Conservation (phyloP, 257 asterid genomes). For the Solanum etuberosum region DNA sequence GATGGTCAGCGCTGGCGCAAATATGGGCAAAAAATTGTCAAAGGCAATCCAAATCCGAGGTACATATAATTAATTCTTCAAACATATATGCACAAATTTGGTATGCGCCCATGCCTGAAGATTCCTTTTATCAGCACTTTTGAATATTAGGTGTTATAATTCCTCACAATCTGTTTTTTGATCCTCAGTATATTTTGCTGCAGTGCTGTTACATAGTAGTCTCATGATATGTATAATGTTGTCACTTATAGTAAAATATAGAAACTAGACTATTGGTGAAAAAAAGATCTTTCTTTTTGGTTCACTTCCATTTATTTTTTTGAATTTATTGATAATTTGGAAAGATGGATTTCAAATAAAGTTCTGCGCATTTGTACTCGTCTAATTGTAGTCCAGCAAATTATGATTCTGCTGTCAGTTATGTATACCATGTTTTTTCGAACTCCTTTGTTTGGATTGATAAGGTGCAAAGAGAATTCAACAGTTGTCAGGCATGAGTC, state of each 20-base stretch:
- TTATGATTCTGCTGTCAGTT: background rate
- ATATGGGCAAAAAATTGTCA: constrained; percentile 89
- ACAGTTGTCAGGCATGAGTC: background rate
- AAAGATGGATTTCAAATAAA: background rate
- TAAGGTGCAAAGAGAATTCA: background rate
- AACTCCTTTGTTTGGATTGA: background rate
- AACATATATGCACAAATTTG: background rate
- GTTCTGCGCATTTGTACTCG: background rate
- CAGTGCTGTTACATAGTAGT: background rate
- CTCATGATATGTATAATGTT: background rate
- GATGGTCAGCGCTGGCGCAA: constrained; percentile 99
- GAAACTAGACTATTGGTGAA: background rate
- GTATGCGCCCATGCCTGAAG: background rate
- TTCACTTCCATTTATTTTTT: background rate
- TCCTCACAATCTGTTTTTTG: background rate
- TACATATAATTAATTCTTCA: constrained; percentile 6
- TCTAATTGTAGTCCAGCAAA: background rate
- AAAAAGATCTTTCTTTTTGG: background rate
- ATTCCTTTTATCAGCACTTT: background rate
- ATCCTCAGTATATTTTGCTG: background rate
- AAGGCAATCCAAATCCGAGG: constrained; percentile 96
- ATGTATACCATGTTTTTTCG: background rate
- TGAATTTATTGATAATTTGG: background rate
- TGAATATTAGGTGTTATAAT: background rate
- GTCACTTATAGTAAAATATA: background rate